phyloP scores from a whole-genome alignment of 495 filamentous ascomycete genomes.

The Rostrohypoxylon terebratum region DNA sequence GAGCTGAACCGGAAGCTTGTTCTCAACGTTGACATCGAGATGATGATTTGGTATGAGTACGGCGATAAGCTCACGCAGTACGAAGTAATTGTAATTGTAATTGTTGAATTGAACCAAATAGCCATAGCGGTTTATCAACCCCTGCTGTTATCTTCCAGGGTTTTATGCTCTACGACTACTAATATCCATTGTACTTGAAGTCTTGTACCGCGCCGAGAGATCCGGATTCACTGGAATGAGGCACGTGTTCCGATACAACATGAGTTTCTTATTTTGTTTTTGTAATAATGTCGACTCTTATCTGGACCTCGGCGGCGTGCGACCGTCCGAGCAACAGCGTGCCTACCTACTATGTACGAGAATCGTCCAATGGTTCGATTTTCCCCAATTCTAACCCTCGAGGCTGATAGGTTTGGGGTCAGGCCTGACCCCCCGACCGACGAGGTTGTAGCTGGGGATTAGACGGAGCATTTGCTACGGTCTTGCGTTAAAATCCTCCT shows the following conservation, averaged over 20 bases:
- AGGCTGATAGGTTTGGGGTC: neutral
- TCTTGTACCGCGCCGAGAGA: constrained; percentile 25
- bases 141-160: neutral
- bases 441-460: constrained; percentile 5
- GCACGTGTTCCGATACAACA: constrained; percentile 34
- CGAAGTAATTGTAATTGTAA: too few species aligned
- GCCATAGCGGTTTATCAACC: constrained; percentile 12
- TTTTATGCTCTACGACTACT: constrained; percentile 22
- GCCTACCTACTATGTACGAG: constrained; percentile 15
- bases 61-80: constrained; percentile 1
- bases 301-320: constrained; percentile 36
- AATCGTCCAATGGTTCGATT: constrained; percentile 34
- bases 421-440: neutral
- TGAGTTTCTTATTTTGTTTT: neutral
- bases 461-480: constrained; percentile 40
- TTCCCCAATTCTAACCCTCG: constrained; percentile 11
- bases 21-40: neutral
- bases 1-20: neutral
- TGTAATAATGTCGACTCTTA: neutral
- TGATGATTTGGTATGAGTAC: constrained; percentile 7
- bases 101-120: constrained; percentile 14
- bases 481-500: constrained; percentile 21
- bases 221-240: constrained; percentile 35
- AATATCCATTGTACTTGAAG: constrained; percentile 1
- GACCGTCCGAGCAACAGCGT: constrained; percentile 23